phyloP scores from a whole-genome alignment of 2,329 filamentous ascomycete species.

The Blumeriella jaapii region DNA sequence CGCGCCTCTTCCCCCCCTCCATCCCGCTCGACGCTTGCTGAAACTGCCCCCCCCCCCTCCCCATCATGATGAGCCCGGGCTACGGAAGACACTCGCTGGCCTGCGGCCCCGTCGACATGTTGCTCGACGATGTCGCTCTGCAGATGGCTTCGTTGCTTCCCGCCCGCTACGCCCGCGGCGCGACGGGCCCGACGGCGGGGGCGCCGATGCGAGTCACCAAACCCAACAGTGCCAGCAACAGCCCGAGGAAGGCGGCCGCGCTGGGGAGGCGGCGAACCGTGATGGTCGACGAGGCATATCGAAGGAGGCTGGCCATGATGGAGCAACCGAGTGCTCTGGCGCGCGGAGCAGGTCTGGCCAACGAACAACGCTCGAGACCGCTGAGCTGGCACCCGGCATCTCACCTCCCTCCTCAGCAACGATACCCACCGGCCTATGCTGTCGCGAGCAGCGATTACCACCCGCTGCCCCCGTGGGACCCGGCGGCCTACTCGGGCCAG shows the following conservation, averaged over 20 bases:
- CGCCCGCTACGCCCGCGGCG: slow-evolving; percentile 37
- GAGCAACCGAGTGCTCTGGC: slow-evolving; percentile 34
- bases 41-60: slow-evolving; percentile 1
- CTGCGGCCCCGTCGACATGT: slow-evolving; percentile 32
- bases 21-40: no score
- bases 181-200: slow-evolving; percentile 38
- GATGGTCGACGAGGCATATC: slow-evolving; percentile 34
- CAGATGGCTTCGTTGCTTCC: slow-evolving; percentile 39
- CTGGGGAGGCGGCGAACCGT: slow-evolving; percentile 44
- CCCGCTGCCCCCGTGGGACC: slow-evolving; percentile 16
- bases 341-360: slow-evolving; percentile 32
- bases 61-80: slow-evolving; percentile 21
- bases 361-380: slow-evolving; percentile 39
- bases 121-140: slow-evolving; percentile 40
- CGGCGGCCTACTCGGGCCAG: slow-evolving; percentile 42
- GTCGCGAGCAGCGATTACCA: slow-evolving; percentile 30
- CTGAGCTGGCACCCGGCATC: slow-evolving; percentile 68
- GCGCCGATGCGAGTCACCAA: slow-evolving; percentile 50
- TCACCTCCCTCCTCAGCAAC: slow-evolving; percentile 27
- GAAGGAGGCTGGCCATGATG: slow-evolving; percentile 18
- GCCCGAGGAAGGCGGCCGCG: slow-evolving; percentile 44
- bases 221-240: slow-evolving; percentile 57
- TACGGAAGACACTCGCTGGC: slow-evolving; percentile 14
- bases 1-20: no score
- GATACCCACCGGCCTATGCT: slow-evolving; percentile 28